These are phyloP conservation scores for Cucumis hystrix DNA, from an alignment of 306 rosid genomes.

Conservation along the genomic window DNA sequence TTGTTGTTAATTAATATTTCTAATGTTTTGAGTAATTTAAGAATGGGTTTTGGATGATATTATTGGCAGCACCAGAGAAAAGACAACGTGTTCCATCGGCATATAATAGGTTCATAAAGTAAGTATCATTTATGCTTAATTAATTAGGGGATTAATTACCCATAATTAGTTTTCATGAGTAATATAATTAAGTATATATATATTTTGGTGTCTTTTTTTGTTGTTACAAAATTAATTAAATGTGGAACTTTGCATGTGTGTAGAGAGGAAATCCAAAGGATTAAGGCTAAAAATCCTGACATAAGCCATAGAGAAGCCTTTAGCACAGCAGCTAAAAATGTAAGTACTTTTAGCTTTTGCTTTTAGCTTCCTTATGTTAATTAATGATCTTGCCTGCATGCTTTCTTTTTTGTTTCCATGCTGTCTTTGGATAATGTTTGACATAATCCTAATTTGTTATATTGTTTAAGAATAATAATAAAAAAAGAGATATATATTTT, in stretches of 20 bases:
- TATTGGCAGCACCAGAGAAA: conserved; percentile 76
- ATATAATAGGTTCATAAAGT: conserved; percentile 92
- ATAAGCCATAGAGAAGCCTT: conserved; percentile 96
- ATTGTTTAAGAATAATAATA: too few relatives aligned
- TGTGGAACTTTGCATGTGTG: not conserved
- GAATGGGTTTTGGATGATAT: not conserved
- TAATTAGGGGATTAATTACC: not conserved
- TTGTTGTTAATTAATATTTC: not conserved
- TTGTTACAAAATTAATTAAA: not conserved
- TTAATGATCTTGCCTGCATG: not conserved
- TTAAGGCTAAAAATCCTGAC: conserved; percentile 85
- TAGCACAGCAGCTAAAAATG: conserved; percentile 94
- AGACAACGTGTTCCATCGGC: conserved; percentile 98
- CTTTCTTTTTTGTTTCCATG: not conserved
- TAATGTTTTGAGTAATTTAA: not conserved
- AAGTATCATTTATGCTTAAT: conserved; percentile 16
- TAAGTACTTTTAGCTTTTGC: conserved; percentile 22
- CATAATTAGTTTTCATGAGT: not conserved
- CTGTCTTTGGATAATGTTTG: not conserved
- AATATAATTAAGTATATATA: too few relatives aligned
- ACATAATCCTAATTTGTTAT: not conserved
- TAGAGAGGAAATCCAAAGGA: conserved; percentile 99
- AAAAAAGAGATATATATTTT: too few relatives aligned
- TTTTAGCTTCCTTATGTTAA: not conserved
- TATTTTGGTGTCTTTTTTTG: too few relatives aligned